Percentiles rank a stretch among this genome's conserved stretches.
Conservation (phyloP, 192 early-diverging fungal species). For the Piromyces sp. region DNA sequence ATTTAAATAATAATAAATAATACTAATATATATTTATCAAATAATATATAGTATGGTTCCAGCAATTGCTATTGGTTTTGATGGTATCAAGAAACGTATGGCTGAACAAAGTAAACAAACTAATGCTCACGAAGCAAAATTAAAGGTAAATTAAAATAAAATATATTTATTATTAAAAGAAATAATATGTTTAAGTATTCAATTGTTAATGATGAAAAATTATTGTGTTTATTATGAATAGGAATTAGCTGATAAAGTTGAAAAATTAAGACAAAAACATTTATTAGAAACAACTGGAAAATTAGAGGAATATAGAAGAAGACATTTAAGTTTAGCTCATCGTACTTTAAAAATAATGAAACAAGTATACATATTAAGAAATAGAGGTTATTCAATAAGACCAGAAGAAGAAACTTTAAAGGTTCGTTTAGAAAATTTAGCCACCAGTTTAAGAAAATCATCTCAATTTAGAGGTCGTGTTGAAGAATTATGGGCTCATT, state of each 20-base stretch:
- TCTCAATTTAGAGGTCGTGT: conserved; percentile 64
- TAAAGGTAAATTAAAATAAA: conserved; percentile 24
- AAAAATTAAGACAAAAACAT: conserved; percentile 42
- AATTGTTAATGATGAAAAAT: no score
- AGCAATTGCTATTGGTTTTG: conserved; percentile 75
- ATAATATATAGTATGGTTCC: conserved; percentile 60
- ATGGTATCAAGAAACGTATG: conserved; percentile 72
- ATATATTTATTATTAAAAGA: no score
- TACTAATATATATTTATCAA: not conserved
- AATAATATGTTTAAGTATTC: no score
- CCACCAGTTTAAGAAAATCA: conserved; percentile 55
- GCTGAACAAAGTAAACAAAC: conserved; percentile 51
- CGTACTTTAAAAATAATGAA: conserved; percentile 69
- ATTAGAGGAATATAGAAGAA: conserved; percentile 59
- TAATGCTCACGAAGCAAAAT: conserved; percentile 49
- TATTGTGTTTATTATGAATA: conserved; percentile 6
- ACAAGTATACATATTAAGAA: conserved; percentile 62
- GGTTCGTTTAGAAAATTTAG: conserved; percentile 52
- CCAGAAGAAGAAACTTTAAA: conserved; percentile 69
- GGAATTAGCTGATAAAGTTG: conserved; percentile 42
- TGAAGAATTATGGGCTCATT: conserved; percentile 64
- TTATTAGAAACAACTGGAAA: conserved; percentile 51
- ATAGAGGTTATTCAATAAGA: conserved; percentile 60
- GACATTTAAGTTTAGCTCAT: conserved; percentile 56
- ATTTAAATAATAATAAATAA: not conserved